A percentile compares a stretch with the other conserved stretches of the same genome.
These are phyloP conservation scores for Rhodotorula paludigena DNA, from an alignment of 768 basidiomycete genomes.

Conservation along the genomic window DNA sequence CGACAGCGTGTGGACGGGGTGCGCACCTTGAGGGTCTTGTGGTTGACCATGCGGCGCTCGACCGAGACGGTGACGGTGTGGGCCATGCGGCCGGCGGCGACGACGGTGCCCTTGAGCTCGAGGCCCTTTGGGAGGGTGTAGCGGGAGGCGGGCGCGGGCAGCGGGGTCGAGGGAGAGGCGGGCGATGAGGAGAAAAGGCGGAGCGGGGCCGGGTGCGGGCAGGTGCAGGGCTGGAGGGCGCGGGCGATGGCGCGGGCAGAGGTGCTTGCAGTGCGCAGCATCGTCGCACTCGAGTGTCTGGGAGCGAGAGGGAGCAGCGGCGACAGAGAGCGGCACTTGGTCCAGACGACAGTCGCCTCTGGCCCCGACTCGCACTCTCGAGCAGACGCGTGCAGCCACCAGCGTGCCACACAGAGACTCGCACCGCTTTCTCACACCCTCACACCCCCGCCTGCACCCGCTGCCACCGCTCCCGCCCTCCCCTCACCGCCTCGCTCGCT, in stretches of 20 bases:
- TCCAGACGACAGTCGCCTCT: too few species aligned
- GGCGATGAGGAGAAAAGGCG: neutral
- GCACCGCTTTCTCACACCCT: too few species aligned
- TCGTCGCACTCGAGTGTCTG: neutral
- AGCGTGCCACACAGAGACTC: too few species aligned
- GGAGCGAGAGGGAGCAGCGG: too few species aligned
- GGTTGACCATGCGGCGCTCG: constrained; percentile 33
- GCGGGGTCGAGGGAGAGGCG: neutral
- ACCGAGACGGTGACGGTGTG: constrained; percentile 34
- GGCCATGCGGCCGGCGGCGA: constrained; percentile 12
- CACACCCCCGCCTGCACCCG: too few species aligned
- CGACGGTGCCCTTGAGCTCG: constrained; percentile 32
- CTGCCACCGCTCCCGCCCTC: neutral
- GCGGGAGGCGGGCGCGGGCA: constrained; percentile 12
- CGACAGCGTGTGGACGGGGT: neutral
- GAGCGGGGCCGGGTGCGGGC: neutral
- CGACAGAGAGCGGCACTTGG: too few species aligned
- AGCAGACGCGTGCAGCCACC: too few species aligned
- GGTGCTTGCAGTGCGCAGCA: neutral
- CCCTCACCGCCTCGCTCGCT: neutral
- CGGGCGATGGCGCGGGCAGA: neutral
- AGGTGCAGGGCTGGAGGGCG: neutral
- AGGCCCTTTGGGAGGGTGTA: constrained; percentile 32
- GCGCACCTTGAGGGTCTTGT: constrained; percentile 36
- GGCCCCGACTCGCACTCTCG: too few species aligned